Evolutionary conservation across 1,139 yeast species (phyloP), one percentile per base, ranked within the genome.

Genomic region (Hansenula sp.): DNA sequence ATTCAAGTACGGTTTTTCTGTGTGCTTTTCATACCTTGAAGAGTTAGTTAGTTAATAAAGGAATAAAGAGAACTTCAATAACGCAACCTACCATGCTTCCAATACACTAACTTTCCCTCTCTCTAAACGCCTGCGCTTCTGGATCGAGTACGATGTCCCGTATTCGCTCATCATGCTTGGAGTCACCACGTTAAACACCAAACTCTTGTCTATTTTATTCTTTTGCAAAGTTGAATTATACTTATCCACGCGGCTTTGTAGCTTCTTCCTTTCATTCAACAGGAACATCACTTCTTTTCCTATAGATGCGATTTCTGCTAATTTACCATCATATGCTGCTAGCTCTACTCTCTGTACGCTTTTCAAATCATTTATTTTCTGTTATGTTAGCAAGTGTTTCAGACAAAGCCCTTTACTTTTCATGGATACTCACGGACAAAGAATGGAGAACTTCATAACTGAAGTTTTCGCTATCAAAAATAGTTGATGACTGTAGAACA

Each of bases 31-130:
- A 12, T 31, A 31, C 33, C 33, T 31, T 8, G 10, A 8, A 9
- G 13, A 15, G 24, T 24, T 3, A 21, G 41, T 40, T 38, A 38
- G 41, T 35, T 9, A 28, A 33, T 17, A 32, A 17, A 21, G 25
- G 25, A 21, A 21, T 6, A 21, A 21, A 21, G 25, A 21, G 11
- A 29, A 15, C 8, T 7, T 17, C 21, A 16, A 17, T 13, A 9
- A 31, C 5, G 13, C 11, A 16, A 38, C 46, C 7, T 35, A 44
- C 46, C 46, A 44, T 5, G 19, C 21, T 25, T 44, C 44, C 27
- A 44, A 27, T 5, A 41, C 35, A 4, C 17, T 33, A 8, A 44
- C 44, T 24, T 44, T 44, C 7, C 40, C 39, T 11, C 36, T 44
- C 19, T 41, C 46, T 2, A 44, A 41, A 2, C 46, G 31, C 18